Conservation (phyloP, 2,329 filamentous ascomycete genomes). For the Microcyclospora pomicola region DNA sequence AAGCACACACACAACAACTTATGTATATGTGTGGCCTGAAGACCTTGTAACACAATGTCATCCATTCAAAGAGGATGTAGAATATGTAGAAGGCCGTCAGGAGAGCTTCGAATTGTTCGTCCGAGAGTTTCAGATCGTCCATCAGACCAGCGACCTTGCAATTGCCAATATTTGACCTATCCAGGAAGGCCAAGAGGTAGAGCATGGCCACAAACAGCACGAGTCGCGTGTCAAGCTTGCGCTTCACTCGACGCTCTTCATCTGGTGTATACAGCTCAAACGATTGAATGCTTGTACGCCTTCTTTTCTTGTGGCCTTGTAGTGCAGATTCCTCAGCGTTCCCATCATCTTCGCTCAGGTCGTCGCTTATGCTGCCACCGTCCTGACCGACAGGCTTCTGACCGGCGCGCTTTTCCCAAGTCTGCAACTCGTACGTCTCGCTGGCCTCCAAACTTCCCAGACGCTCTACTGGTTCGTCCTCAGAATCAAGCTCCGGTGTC, state of each 20-base stretch:
- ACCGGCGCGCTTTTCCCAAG: constrained; percentile 2
- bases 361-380: constrained; percentile 16
- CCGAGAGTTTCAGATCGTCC: constrained; percentile 40
- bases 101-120: constrained; percentile 46
- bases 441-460: constrained; percentile 8
- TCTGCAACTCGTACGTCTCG: constrained; percentile 15
- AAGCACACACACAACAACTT: constrained; percentile 52
- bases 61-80: constrained; percentile 53
- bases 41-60: constrained; percentile 44
- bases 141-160: constrained; percentile 47
- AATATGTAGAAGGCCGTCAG: constrained; percentile 51
- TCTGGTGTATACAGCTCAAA: constrained; percentile 46
- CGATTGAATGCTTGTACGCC: constrained; percentile 23
- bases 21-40: constrained; percentile 50
- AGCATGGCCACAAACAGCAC: constrained; percentile 70
- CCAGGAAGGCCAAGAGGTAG: constrained; percentile 53
- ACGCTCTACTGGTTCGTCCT: constrained; percentile 9
- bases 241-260: constrained; percentile 40
- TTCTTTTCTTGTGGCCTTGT: constrained; percentile 10
- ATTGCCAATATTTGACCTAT: constrained; percentile 33
- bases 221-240: constrained; percentile 62
- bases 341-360: constrained; percentile 7
- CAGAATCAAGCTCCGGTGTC: constrained; percentile 13
- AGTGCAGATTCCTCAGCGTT: constrained; percentile 6
- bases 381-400: constrained; percentile 1